Conservation (phyloP, 768 basidiomycete species). For the Amanita pallidorosea region DNA sequence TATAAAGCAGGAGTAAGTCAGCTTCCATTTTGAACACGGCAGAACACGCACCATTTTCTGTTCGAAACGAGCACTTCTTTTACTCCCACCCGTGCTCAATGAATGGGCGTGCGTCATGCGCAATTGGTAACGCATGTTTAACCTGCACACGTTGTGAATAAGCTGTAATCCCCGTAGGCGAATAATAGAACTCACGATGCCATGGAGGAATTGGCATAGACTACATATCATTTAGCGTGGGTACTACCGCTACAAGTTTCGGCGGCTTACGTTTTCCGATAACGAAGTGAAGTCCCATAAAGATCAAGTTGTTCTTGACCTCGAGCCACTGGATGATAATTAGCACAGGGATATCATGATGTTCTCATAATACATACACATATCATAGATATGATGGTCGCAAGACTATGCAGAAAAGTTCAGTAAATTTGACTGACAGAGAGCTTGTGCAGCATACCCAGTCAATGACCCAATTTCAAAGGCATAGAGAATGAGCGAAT, state of each 20-base stretch:
- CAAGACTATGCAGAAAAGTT: conserved; percentile 17
- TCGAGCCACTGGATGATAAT: conserved; percentile 27
- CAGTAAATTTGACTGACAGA: not conserved
- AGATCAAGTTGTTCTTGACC: conserved; percentile 32
- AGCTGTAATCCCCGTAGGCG: not conserved
- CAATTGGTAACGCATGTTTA: conserved; percentile 15
- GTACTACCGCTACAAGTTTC: not conserved
- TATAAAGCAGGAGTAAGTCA: too few species aligned
- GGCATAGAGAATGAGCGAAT: conserved; percentile 29
- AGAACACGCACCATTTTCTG: too few species aligned
- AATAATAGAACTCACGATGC: conserved; percentile 18
- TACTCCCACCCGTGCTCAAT: too few species aligned
- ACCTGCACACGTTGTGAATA: conserved; percentile 2
- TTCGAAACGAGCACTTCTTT: too few species aligned
- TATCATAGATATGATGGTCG: conserved; percentile 38
- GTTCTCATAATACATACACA: conserved; percentile 23
- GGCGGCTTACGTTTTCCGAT: conserved; percentile 29
- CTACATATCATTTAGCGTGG: conserved; percentile 14
- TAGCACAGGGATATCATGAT: not conserved
- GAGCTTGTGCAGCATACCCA: conserved; percentile 13
- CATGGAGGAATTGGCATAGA: conserved; percentile 37
- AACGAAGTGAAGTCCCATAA: conserved; percentile 39
- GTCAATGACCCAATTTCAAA: conserved; percentile 33
- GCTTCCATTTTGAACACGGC: too few species aligned
- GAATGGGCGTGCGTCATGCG: conserved; percentile 7